These are phyloP conservation scores for Oryza brachyantha DNA, from an alignment of 176 grass and related monocot genomes.

Conservation along the genomic window DNA sequence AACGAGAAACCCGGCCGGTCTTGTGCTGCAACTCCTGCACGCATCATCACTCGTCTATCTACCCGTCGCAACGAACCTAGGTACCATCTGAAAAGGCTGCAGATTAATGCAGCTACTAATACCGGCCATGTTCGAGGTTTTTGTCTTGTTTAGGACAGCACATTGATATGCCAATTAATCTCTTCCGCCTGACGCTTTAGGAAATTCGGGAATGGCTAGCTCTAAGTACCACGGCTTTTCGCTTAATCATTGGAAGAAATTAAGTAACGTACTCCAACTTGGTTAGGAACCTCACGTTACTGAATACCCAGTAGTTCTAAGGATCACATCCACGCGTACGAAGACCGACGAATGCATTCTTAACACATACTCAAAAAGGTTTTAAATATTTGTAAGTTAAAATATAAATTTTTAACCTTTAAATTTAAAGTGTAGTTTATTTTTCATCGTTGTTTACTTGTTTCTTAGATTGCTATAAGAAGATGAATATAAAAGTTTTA, in stretches of 20 bases:
- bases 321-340: too few species aligned
- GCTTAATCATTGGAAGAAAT: neutral
- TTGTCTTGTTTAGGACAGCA: neutral
- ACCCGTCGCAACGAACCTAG: neutral
- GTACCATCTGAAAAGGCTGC: neutral
- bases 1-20: neutral
- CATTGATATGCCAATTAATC: neutral
- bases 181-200: neutral
- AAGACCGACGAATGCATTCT: too few species aligned
- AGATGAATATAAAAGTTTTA: too few species aligned
- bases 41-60: neutral
- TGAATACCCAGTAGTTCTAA: too few species aligned
- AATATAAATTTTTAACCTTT: too few species aligned
- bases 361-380: too few species aligned
- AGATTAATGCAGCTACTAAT: neutral
- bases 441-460: too few species aligned
- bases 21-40: neutral
- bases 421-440: too few species aligned
- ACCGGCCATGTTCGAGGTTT: neutral
- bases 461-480: too few species aligned
- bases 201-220: neutral
- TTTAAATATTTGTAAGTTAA: too few species aligned
- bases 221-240: constrained; percentile 16
- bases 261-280: neutral
- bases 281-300: too few species aligned